Evolutionary conservation across 768 basidiomycete genomes (phyloP).

Genomic region (Paxillus involutus): DNA sequence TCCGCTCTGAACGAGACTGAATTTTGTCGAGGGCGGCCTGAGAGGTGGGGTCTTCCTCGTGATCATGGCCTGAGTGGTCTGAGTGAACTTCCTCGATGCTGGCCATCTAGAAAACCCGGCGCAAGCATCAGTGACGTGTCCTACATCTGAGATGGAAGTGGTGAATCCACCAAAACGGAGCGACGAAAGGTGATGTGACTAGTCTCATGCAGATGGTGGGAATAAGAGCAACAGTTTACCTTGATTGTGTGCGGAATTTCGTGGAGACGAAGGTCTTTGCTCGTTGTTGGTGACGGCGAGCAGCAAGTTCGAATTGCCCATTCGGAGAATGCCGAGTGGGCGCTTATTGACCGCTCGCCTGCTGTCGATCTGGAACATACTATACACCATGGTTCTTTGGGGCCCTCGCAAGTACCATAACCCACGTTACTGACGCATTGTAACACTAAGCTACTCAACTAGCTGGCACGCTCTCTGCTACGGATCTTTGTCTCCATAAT

Average conservation of each 20-base stretch:
- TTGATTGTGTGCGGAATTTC: conserved; percentile 15
- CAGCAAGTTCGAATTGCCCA: conserved; percentile 14
- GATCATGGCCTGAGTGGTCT: conserved; percentile 75
- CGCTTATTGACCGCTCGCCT: background rate
- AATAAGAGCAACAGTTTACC: conserved; percentile 11
- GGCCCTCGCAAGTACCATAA: too few species aligned
- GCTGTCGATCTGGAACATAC: too few species aligned
- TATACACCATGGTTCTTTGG: too few species aligned
- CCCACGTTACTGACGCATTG: too few species aligned
- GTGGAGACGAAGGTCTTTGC: conserved; percentile 21
- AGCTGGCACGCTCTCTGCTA: too few species aligned
- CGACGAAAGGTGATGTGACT: background rate
- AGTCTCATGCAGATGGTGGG: background rate
- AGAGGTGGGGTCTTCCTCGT: conserved; percentile 83
- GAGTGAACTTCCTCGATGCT: conserved; percentile 83
- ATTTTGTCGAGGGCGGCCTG: conserved; percentile 88
- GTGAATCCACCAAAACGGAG: conserved; percentile 29
- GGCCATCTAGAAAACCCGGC: conserved; percentile 52
- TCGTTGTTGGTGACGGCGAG: conserved; percentile 36
- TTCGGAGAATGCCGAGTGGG: conserved; percentile 28
- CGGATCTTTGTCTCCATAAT: too few species aligned
- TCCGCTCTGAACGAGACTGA: conserved; percentile 92
- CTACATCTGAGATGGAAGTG: conserved; percentile 26
- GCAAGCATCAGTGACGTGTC: conserved; percentile 24
- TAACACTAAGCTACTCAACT: too few species aligned